phyloP scores from a whole-genome alignment of 2,329 filamentous ascomycete genomes.

The Colletotrichum gigasporum region DNA sequence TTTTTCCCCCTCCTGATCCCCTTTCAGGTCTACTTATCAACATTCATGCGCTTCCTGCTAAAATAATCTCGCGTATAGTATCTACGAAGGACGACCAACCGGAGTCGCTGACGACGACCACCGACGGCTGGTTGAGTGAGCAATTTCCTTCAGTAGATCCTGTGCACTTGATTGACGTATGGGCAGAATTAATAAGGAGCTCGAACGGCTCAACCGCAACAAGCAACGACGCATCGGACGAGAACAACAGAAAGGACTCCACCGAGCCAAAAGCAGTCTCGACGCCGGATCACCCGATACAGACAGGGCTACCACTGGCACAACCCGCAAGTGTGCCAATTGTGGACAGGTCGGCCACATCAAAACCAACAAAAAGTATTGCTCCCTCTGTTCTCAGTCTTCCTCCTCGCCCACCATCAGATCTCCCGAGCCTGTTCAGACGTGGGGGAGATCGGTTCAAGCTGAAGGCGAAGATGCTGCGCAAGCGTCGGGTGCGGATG shows the following conservation, averaged over 20 bases:
- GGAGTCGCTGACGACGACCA: constrained; percentile 32
- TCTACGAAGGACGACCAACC: constrained; percentile 33
- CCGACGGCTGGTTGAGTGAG: constrained; percentile 32
- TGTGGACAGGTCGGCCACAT: constrained; percentile 97
- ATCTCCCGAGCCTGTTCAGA: constrained; percentile 24
- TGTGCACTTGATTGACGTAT: constrained; percentile 36
- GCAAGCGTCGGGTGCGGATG: constrained; percentile 18
- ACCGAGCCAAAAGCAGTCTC: constrained; percentile 42
- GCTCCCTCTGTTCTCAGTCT: constrained; percentile 41
- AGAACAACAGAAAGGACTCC: constrained; percentile 84
- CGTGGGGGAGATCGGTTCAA: constrained; percentile 28
- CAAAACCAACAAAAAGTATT: constrained; percentile 98
- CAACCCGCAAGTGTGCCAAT: constrained; percentile 94
- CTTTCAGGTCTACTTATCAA: constrained; percentile 23
- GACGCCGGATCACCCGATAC: constrained; percentile 62
- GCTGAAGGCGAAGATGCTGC: constrained; percentile 12
- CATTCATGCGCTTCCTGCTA: constrained; percentile 29
- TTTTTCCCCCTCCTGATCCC: constrained; percentile 15
- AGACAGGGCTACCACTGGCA: constrained; percentile 68
- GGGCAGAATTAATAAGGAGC: constrained; percentile 74
- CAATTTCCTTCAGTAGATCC: constrained; percentile 22
- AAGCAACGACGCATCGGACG: constrained; percentile 89
- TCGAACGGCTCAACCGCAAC: constrained; percentile 88
- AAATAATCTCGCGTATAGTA: constrained; percentile 32
- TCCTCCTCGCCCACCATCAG: constrained; percentile 29